These are phyloP conservation scores for Stereocaulon alpinum DNA, from an alignment of 495 filamentous ascomycete genomes.

Conservation along the genomic window DNA sequence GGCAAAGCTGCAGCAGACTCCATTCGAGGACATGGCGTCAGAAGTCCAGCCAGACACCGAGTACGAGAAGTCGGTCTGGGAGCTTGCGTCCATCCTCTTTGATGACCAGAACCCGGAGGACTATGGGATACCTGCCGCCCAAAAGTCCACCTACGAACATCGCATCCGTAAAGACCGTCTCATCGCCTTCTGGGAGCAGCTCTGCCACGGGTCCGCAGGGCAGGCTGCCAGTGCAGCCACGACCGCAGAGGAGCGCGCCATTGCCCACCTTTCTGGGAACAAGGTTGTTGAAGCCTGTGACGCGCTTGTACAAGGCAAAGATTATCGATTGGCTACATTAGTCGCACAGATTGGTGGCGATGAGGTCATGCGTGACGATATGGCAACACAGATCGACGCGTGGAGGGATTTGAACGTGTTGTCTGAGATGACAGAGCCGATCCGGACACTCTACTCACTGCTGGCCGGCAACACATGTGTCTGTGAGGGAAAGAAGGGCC, in stretches of 20 bases:
- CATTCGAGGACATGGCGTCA: conserved; percentile 30
- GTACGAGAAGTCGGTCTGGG: conserved; percentile 59
- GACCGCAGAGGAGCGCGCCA: conserved; percentile 68
- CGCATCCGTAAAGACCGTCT: conserved; percentile 46
- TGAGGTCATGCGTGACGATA: conserved; percentile 51
- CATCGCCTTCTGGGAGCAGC: conserved; percentile 35
- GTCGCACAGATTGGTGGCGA: conserved; percentile 70
- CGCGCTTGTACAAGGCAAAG: conserved; percentile 55
- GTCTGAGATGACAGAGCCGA: conserved; percentile 75
- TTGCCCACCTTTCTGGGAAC: conserved; percentile 67
- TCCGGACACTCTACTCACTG: conserved; percentile 82
- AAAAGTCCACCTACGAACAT: conserved; percentile 33
- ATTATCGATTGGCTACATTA: conserved; percentile 74
- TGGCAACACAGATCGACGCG: conserved; percentile 65
- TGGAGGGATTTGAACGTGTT: conserved; percentile 74
- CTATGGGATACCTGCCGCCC: conserved; percentile 33
- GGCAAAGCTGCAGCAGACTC: conserved; percentile 31
- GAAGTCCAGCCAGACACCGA: conserved; percentile 24
- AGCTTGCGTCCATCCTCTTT: conserved; percentile 76
- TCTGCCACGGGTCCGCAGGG: conserved; percentile 46
- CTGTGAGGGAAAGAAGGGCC: conserved; percentile 64
- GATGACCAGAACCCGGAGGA: conserved; percentile 50
- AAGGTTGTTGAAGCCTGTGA: conserved; percentile 72
- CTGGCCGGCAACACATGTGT: conserved; percentile 74
- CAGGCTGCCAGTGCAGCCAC: conserved; percentile 39